phyloP scores from a whole-genome alignment of 345 rosid species.

The Microcos paniculata region DNA sequence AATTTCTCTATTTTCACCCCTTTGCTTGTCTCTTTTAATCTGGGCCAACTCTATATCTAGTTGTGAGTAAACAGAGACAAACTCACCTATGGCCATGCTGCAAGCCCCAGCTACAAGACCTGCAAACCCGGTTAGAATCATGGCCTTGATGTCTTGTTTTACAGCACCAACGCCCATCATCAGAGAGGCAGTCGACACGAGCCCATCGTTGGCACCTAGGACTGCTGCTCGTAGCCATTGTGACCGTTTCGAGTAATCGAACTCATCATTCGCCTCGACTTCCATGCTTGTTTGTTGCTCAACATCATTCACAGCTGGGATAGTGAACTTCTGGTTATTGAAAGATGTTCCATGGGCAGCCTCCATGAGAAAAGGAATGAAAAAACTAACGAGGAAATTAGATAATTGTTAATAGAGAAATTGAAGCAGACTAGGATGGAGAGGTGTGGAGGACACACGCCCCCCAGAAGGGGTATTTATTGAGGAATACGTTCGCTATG shows the following conservation, averaged over 20 bases:
- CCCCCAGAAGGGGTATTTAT: conserved; percentile 47
- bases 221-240: conserved; percentile 98
- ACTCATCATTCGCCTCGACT: conserved; percentile 28
- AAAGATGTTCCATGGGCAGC: conserved; percentile 28
- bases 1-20: conserved; percentile 1
- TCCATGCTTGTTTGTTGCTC: conserved; percentile 40
- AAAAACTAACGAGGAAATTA: not conserved
- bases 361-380: conserved; percentile 29
- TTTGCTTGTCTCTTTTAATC: conserved; percentile 44
- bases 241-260: conserved; percentile 77
- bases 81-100: conserved; percentile 97
- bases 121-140: conserved; percentile 88
- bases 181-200: conserved; percentile 78
- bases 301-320: conserved; percentile 31
- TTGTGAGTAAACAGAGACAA: conserved; percentile 87
- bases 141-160: conserved; percentile 68
- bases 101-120: conserved; percentile 94
- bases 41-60: conserved; percentile 81
- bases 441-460: conserved; percentile 75
- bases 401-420: not conserved
- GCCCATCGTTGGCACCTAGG: conserved; percentile 89
- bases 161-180: conserved; percentile 97
- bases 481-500: conserved; percentile 23
- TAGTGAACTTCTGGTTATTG: conserved; percentile 28
- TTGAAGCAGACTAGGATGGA: conserved; percentile 15